Base-by-base conservation (phyloP, 345 rosid species). In the Cardamine occulta region DNA sequence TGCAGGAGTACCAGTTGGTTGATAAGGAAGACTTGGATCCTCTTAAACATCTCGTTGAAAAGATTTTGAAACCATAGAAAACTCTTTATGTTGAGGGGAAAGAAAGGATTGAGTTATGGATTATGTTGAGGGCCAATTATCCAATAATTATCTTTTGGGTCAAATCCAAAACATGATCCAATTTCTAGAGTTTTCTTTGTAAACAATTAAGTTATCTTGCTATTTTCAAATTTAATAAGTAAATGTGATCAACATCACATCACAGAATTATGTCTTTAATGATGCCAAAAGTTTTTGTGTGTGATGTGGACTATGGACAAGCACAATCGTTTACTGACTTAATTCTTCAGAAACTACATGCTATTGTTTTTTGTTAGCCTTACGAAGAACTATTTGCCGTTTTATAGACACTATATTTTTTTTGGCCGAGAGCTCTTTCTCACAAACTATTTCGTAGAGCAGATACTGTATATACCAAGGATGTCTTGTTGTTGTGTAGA, bases 1-100 rank as follows among this genome's bases (percentile, higher is more conserved):
- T 67, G 68, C 74, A 75, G 79, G 79, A 75, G 68, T 59, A 6
- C 74, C 53, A 75, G 63, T 40, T 75, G 68, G 7, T 75, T 29
- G 31, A 59, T 9, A 17, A 59, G 60, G 34, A 19, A 49, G 62
- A 68, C 15, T 18, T 75, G 62, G 47, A 0, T 6, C 62, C 74
- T 37, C 21, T 67, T 18, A 17, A 49, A 10, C 34, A 51, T 2
- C 62, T 75, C 19, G 68, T 75, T 18, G 68, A 59, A 6, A 10
- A 6, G 29, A 7, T 75, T 15, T 31, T 59, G 68, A 15, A 58
- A 3, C 35, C 60, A 37, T 37, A 37, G 2, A 37, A 8, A 34
- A 1, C 37, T 53, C 28, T 64, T 18, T 14, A 9, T 63, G 19
- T 10, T 63, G 8, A 18, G 12, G 18, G n/a, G 11, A 10, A 2